Conservation (phyloP, 306 rosid species). For the Ziziphus jujuba region DNA sequence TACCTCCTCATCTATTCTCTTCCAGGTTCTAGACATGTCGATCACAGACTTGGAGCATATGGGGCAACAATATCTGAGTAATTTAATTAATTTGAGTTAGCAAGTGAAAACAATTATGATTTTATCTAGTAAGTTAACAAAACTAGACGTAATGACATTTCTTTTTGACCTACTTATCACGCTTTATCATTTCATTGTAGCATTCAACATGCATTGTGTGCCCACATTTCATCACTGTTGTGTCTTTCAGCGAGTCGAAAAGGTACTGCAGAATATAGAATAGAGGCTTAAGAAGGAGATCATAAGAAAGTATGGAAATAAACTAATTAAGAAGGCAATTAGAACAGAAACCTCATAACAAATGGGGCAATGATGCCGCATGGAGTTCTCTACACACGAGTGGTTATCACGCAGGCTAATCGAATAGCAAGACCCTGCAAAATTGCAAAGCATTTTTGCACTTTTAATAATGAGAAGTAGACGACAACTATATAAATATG, state of each 20-base stretch:
- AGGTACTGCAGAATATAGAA: conserved; percentile 58
- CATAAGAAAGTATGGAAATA: background rate
- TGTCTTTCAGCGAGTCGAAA: conserved; percentile 79
- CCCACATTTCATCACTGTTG: conserved; percentile 88
- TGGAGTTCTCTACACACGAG: conserved; percentile 90
- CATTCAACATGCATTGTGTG: conserved; percentile 95
- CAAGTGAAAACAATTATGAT: conserved; percentile 3
- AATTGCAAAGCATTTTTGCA: conserved; percentile 9
- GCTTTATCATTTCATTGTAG: conserved; percentile 71
- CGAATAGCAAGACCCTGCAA: conserved; percentile 85
- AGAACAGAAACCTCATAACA: conserved; percentile 79
- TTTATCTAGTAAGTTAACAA: background rate
- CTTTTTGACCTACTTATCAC: conserved; percentile 56
- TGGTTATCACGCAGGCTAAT: conserved; percentile 71
- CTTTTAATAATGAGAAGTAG: background rate
- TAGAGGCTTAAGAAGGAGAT: conserved; percentile 10
- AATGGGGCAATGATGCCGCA: conserved; percentile 95
- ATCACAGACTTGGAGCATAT: conserved; percentile 81
- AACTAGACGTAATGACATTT: background rate
- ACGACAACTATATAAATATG: background rate
- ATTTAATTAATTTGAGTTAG: conserved; percentile 25
- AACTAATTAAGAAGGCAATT: conserved; percentile 1
- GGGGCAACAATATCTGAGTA: conserved; percentile 78
- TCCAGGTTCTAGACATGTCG: conserved; percentile 87
- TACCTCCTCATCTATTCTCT: conserved; percentile 96